Percentiles rank a stretch among this genome's conserved stretches.
phyloP scores from a whole-genome alignment of 768 basidiomycete genomes.

The Psilocybe azurescens region DNA sequence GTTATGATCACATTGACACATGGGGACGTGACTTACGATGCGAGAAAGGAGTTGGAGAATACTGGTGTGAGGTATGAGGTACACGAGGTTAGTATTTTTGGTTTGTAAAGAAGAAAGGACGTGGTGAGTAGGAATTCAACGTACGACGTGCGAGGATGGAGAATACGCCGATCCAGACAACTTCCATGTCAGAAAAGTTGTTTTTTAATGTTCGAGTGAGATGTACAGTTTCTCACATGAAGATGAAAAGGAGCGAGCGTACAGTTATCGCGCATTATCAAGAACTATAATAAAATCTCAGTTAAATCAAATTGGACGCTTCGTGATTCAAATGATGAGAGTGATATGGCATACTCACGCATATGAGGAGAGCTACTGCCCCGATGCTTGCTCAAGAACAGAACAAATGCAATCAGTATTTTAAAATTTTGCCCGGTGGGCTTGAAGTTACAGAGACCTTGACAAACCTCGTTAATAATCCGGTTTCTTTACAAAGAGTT shows the following conservation, averaged over 20 bases:
- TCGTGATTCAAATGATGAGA: not conserved
- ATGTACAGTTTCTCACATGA: not conserved
- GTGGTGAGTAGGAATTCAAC: not conserved
- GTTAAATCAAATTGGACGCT: not conserved
- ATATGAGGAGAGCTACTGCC: no score
- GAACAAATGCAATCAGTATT: not conserved
- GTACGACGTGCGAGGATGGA: conserved; percentile 22
- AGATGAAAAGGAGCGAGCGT: not conserved
- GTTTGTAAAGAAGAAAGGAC: not conserved
- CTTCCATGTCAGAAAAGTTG: conserved; percentile 1
- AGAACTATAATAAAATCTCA: not conserved
- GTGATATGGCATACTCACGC: no score
- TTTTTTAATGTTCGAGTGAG: not conserved
- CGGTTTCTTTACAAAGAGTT: not conserved
- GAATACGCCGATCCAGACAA: conserved; percentile 25
- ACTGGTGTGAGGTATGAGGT: not conserved
- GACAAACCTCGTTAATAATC: not conserved
- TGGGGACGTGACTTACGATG: not conserved
- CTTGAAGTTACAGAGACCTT: not conserved
- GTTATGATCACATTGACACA: not conserved
- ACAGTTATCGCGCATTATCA: conserved; percentile 4
- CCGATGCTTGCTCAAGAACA: not conserved
- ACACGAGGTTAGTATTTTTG: not conserved
- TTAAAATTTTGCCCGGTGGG: not conserved
- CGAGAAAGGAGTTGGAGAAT: conserved; percentile 8